A percentile compares a stretch with the other conserved stretches of the same genome.
Conservation (phyloP, 2,329 filamentous ascomycete species). For the Didymella segeticola region DNA sequence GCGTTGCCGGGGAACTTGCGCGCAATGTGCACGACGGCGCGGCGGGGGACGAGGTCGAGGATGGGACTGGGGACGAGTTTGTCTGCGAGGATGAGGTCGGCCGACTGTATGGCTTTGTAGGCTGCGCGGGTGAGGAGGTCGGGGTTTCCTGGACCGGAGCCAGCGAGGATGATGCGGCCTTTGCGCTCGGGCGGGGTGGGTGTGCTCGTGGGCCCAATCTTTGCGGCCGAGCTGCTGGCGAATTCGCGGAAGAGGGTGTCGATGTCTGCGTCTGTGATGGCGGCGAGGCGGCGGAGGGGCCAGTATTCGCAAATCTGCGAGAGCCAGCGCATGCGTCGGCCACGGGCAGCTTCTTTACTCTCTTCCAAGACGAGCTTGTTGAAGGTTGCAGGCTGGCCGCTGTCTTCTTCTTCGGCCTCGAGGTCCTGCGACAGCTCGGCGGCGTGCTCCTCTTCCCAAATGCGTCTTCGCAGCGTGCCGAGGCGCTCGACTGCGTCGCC, state of each 20-base stretch:
- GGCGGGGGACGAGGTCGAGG: conserved; percentile 85
- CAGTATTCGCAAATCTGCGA: conserved; percentile 98
- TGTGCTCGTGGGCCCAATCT: conserved; percentile 31
- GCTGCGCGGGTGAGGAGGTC: conserved; percentile 87
- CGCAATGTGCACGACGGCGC: conserved; percentile 88
- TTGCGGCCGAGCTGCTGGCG: conserved; percentile 49
- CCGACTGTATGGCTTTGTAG: conserved; percentile 74
- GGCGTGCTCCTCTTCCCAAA: conserved; percentile 58
- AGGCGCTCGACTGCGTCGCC: conserved; percentile 79
- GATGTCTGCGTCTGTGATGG: conserved; percentile 80
- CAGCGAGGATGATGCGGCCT: conserved; percentile 85
- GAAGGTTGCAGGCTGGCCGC: conserved; percentile 80
- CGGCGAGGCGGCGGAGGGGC: conserved; percentile 83
- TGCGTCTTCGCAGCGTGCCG: conserved; percentile 60
- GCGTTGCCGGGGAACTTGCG: conserved; percentile 98
- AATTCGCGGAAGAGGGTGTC: conserved; percentile 79
- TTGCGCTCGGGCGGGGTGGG: conserved; percentile 23
- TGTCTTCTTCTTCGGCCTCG: conserved; percentile 65
- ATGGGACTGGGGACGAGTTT: conserved; percentile 86
- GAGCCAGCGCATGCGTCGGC: conserved; percentile 87
- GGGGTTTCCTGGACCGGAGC: conserved; percentile 90
- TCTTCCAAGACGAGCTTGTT: conserved; percentile 81
- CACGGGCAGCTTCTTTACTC: conserved; percentile 76
- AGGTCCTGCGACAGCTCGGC: conserved; percentile 54
- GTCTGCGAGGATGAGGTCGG: conserved; percentile 82